Base-by-base conservation (phyloP, 305 asterid species). In the Plantago lanceolata region DNA sequence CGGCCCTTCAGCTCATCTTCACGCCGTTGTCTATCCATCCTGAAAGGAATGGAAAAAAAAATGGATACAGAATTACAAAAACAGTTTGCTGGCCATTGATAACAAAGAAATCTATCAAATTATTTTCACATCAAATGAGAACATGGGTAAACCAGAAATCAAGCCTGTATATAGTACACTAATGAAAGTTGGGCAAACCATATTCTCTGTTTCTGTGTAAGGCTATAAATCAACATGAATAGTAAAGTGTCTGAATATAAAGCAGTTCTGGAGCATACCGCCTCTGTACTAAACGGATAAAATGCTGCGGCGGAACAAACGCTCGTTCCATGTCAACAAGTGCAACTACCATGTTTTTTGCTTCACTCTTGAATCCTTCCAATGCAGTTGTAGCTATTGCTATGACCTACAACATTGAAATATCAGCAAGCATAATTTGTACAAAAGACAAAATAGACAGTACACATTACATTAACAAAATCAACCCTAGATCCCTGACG, bases 241-340 rank as follows among this genome's bases (percentile, higher is more conserved):
- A 59, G 47, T 14, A 18, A 40, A 20, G 45, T 26, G 29, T 50
- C 18, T 40, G 52, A 49, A 66, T 58, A 43, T 21, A 55, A 16
- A 59, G 21, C 57, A 51, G 31, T 62, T 71, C 53, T 56, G 53
- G 47, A 64, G 47, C 88, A 65, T 81, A 94, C 97, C 96, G 79
- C 74, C 97, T 85, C 80, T 90, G 99, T 75, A 94, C 93, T 76
- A 94, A 76, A 66, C 96, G 96, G 68, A 94, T 88, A 63, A 94
- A 90, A 74, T 94, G 99, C 71, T 94, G 99, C 1, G 99, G 95
- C 65, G 99, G 99, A 57, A 94, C 99, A 82, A 84, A 94, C 51
- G 89, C 99, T 50, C 96, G 86, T 77, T 94, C 97, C 99, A 94
- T 94, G 85, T 94, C 97, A 48, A 94, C 99, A 76, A 94, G 95